Evolutionary conservation across 2,329 filamentous ascomycete genomes (phyloP), one percentile per base, ranked within the genome.

Genomic region (Paecilomyces variotii): DNA sequence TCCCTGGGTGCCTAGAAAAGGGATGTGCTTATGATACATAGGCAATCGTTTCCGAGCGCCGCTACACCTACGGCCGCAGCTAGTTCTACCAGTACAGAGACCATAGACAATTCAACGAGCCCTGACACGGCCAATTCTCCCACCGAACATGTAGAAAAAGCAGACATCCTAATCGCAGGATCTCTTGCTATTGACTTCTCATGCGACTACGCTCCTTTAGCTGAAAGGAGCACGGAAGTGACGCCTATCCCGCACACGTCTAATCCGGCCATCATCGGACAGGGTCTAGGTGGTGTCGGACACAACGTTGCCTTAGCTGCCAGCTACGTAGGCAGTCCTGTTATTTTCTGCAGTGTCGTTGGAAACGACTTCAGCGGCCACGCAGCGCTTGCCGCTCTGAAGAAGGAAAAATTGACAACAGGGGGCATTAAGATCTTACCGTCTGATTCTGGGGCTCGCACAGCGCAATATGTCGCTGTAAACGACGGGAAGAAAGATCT

Each of bases 221-320:
- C 72, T 7, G 70, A 70, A 27, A 71, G 75, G 34, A 60, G 68
- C 2, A 61, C 62, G 10, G 64, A 68, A n/a, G 66, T 70, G 10
- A 65, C 65, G 60, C 78, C 71, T 60, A 64, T 70, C 56, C 78
- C 87, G 39, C 84, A 92, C 60, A 96, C 91, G 0, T 97, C 93
- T 0, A 97, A 97, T 68, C 90, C 90, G 54, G 86, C 91, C 6
- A 78, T 80, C 12, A 95, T 97, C 63, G 85, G 78, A 35, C 91
- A 96, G 69, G 90, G 88, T 0, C 83, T 97, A 6, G 94, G 94
- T 11, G 94, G 94, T 5, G 94, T 97, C 6, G 94, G 90, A 5
- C 87, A 91, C 68, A 97, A 97, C 68, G 90, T 97, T 52, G 91
- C 94, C 14, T 82, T 91, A 54, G 92, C 93, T 52, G 87, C 90